These are phyloP conservation scores for Flaveria linearis DNA, from an alignment of 129 eudicot genomes.

Conservation along the genomic window DNA sequence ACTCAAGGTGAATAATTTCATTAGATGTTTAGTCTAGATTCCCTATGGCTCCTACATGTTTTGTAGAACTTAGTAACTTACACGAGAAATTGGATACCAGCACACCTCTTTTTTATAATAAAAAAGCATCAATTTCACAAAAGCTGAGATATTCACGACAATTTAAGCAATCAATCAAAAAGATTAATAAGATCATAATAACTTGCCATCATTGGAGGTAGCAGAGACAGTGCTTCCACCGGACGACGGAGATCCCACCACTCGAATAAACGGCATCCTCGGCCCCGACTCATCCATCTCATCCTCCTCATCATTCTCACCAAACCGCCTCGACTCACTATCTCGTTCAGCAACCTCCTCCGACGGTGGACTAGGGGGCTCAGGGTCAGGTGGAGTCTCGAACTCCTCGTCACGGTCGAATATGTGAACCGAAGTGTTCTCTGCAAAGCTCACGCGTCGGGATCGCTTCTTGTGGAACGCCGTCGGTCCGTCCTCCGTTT, in stretches of 20 bases:
- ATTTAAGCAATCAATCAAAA: neutral
- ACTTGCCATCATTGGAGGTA: constrained; percentile 73
- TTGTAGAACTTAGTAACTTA: neutral
- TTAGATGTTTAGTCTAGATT: neutral
- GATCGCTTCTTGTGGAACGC: constrained; percentile 58
- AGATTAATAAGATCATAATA: neutral
- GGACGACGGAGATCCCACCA: constrained; percentile 67
- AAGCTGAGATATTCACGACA: neutral
- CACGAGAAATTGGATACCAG: too few species aligned
- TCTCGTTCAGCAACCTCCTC: constrained; percentile 41
- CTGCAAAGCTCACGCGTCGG: constrained; percentile 96
- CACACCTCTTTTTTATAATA: too few species aligned
- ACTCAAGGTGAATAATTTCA: neutral
- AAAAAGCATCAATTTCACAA: too few species aligned
- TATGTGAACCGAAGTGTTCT: constrained; percentile 72
- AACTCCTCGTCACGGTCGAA: constrained; percentile 77
- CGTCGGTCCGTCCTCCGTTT: constrained; percentile 48
- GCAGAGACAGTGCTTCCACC: constrained; percentile 76
- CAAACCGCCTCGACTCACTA: constrained; percentile 15
- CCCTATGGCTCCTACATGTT: neutral
- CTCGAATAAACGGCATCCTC: constrained; percentile 54
- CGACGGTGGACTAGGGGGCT: constrained; percentile 21
- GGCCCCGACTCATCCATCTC: constrained; percentile 41
- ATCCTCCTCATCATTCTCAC: constrained; percentile 39
- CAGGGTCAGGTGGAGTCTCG: constrained; percentile 43